A percentile compares a stretch with the other conserved stretches of the same genome.
These are phyloP conservation scores for Trametes punicea DNA, from an alignment of 768 basidiomycete species.

Conservation along the genomic window DNA sequence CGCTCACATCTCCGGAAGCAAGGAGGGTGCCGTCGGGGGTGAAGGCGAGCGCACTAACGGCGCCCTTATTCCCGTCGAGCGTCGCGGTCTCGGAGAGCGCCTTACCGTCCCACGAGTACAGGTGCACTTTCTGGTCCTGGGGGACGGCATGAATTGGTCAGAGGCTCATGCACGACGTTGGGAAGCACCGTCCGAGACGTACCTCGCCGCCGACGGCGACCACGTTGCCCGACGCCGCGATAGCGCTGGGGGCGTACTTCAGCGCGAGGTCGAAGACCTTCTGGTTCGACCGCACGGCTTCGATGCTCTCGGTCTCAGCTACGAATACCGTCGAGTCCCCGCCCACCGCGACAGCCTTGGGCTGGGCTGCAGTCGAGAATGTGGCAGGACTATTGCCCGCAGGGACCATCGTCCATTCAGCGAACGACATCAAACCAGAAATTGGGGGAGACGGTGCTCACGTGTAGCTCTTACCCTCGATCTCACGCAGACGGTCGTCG, in stretches of 20 bases:
- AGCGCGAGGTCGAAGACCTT: slow-evolving; percentile 52
- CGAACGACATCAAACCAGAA: no score
- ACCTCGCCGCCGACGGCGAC: slow-evolving; percentile 80
- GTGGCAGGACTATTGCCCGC: slow-evolving; percentile 43
- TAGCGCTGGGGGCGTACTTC: slow-evolving; percentile 49
- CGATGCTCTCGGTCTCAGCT: slow-evolving; percentile 52
- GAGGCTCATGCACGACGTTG: background rate
- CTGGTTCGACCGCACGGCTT: slow-evolving; percentile 70
- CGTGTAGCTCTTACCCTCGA: slow-evolving; percentile 50
- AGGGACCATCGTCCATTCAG: no score
- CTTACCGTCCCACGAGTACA: slow-evolving; percentile 72
- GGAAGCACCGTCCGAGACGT: slow-evolving; percentile 22
- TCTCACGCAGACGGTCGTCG: slow-evolving; percentile 76
- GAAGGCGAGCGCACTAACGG: slow-evolving; percentile 73
- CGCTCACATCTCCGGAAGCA: slow-evolving; percentile 82
- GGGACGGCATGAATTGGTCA: background rate
- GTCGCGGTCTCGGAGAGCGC: slow-evolving; percentile 51
- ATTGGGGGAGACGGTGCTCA: slow-evolving; percentile 31
- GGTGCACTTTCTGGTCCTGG: slow-evolving; percentile 71
- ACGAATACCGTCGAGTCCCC: slow-evolving; percentile 66
- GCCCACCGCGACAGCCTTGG: slow-evolving; percentile 58
- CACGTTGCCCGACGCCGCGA: slow-evolving; percentile 48
- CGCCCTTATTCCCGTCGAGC: slow-evolving; percentile 66
- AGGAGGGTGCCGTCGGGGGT: slow-evolving; percentile 73
- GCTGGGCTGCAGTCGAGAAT: slow-evolving; percentile 57